Evolutionary conservation across 345 rosid species (phyloP).

Genomic region (Geranium rotundifolium): DNA sequence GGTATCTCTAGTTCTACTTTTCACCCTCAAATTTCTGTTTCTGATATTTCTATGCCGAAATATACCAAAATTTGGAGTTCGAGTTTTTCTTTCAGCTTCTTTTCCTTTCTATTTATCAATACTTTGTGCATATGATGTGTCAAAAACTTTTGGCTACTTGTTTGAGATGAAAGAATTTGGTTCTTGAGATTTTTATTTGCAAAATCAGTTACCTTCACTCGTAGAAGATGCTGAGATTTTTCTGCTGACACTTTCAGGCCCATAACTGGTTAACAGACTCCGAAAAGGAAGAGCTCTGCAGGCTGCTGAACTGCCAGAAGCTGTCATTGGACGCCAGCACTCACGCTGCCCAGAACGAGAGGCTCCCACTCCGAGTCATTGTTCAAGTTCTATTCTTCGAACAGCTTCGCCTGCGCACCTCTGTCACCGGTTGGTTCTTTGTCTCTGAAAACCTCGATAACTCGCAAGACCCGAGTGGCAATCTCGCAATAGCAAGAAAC

Average conservation of each 20-base stretch:
- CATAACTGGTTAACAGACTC: constrained; percentile 85
- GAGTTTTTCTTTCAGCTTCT: no score
- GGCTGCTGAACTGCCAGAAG: constrained; percentile 83
- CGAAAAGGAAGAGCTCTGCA: constrained; percentile 67
- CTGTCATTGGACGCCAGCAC: constrained; percentile 87
- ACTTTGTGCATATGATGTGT: no score
- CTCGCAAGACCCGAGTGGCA: constrained; percentile 29
- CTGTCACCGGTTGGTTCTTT: constrained; percentile 58
- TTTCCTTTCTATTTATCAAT: no score
- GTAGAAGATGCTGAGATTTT: not conserved
- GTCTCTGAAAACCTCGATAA: constrained; percentile 55
- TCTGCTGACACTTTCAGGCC: constrained; percentile 39
- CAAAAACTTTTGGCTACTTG: no score
- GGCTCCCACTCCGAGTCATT: constrained; percentile 73
- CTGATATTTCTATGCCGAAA: not conserved
- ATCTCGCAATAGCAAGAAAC: constrained; percentile 33
- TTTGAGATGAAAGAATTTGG: no score
- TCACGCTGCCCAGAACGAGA: constrained; percentile 89
- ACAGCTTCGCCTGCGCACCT: constrained; percentile 77
- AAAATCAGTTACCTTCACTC: not conserved
- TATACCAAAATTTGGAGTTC: no score
- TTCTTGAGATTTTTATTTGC: no score
- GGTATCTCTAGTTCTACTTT: no score
- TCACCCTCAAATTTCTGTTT: no score
- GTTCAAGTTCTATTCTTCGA: constrained; percentile 91